Base-by-base conservation (phyloP, 306 rosid genomes). In the Quercus variabilis region DNA sequence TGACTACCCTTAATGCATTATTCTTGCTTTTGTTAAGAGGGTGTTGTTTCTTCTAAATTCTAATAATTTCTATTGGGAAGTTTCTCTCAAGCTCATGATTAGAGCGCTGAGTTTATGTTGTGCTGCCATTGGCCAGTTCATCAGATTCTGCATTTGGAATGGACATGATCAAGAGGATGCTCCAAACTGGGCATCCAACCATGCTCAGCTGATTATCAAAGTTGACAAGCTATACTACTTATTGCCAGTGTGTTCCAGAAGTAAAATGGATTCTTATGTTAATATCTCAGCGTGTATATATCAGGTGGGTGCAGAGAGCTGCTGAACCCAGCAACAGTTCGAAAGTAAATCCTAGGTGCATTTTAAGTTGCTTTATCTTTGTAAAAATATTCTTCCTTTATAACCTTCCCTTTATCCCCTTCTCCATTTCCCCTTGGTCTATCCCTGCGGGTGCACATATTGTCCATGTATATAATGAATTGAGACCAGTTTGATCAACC, bases 121-220 rank as follows among this genome's bases (percentile, higher is more conserved):
- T 81, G 78, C 57, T 89, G 74, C 80, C 74, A 63, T 80, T 83
- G 80, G n/a, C 74, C 88, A 95, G 99, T 81, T 93, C 98, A 20
- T 93, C 97, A 0, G 99, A 95, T 82, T 95, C 99, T 79, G 93
- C 98, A 56, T 95, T 95, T 88, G 99, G 99, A 76, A 95, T 95
- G 94, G 99, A 93, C 87, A 93, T 95, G 88, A 68, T 95, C 91
- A 95, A 95, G 93, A 86, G 98, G 91, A 93, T 93, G 96, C 94
- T 95, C 72, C 98, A 95, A 80, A 86, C 97, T 55, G 98, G 98
- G 78, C 98, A 91, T 85, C 99, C 99, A 56, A 89, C 94, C 55
- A 93, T 95, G 99, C 94, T 95, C 3, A 92, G 99, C 87, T 95
- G 91, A 92, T 83, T 52, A 28, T 75, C 78, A 30, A 73, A 79